Conservation (phyloP, 768 basidiomycete genomes). For the Agaricus subrufescens region DNA sequence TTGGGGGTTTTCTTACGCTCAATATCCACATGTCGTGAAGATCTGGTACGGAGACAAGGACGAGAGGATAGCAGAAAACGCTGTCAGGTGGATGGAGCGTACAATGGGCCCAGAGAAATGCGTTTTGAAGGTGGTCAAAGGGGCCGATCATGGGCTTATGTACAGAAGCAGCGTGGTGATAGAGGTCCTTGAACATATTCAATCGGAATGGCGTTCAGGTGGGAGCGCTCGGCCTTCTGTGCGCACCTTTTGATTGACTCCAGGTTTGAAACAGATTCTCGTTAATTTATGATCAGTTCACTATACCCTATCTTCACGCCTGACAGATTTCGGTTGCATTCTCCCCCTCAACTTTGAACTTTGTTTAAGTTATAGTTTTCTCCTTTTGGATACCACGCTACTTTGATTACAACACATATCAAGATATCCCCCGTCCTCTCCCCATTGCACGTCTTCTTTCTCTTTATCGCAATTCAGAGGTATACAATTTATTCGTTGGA, state of each 20-base stretch:
- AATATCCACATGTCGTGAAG: slow-evolving; percentile 70
- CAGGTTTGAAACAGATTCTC: neutral
- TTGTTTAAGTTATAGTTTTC: neutral
- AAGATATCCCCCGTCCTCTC: slow-evolving; percentile 4
- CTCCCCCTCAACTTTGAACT: neutral
- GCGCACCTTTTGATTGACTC: neutral
- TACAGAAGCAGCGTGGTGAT: slow-evolving; percentile 85
- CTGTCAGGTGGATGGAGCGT: slow-evolving; percentile 89
- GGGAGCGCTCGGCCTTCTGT: slow-evolving; percentile 1
- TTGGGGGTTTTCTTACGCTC: slow-evolving; percentile 86
- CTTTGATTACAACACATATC: neutral
- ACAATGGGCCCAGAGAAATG: slow-evolving; percentile 75
- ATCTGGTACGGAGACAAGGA: slow-evolving; percentile 95
- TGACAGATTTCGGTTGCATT: slow-evolving; percentile 2
- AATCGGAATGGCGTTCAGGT: slow-evolving; percentile 47
- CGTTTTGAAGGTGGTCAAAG: slow-evolving; percentile 74
- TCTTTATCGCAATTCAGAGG: slow-evolving; percentile 5
- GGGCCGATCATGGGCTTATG: slow-evolving; percentile 92
- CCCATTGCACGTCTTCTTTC: slow-evolving; percentile 5
- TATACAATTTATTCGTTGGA: slow-evolving; percentile 16
- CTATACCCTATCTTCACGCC: neutral
- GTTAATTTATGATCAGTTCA: neutral
- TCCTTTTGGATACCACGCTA: slow-evolving; percentile 4
- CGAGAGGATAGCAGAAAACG: slow-evolving; percentile 89
- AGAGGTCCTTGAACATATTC: slow-evolving; percentile 72